Base-by-base conservation (phyloP, 2,329 filamentous ascomycete genomes). In the Sclerotinia spermophila region DNA sequence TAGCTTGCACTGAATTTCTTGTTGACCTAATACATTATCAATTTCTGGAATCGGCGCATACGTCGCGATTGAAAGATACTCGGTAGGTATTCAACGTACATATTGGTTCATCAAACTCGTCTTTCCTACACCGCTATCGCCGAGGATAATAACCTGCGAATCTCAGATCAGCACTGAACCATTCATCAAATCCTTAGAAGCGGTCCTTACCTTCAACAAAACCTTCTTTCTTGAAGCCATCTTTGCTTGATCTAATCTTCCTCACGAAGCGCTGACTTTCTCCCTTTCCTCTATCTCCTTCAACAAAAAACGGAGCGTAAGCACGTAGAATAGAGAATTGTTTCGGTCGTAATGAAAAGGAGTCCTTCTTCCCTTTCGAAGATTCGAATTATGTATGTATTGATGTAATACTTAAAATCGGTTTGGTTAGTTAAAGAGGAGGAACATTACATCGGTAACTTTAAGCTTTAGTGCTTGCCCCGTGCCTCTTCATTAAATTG, bases 41-140 rank as follows among this genome's bases (percentile, higher is more conserved):
- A 74, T 73, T 40, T 48, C 33, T 42, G 24, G 27, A 13, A 53
- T 21, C 42, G n/a, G n/a, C 27, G 24, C 33, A 64, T 55, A 30
- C 40, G 35, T 51, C 42, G 48, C 10, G 35, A 44, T n/a, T 40
- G 15, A 11, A 48, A 27, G 33, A 48, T 35, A 44, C 30, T 53
- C n/a, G 61, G 33, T n/a, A 66, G 35, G 33, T 61, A 59, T 74
- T 71, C 62, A 71, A 78, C 92, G 82, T 89, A 98, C 96, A 92
- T 98, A 99, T 98, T 99, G 96, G 85, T 99, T 99, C 96, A 99
- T 99, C 88, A 99, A 90, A 83, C 94, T 97, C 73, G 96, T 99
- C 88, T 99, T 99, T 82, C 96, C 96, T 74, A 99, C 96, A 84
- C 96, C 96, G 83, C 95, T 98, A 83, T 99, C 96, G 78, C 96